Conservation (phyloP, 352 stramenopile genomes). For the Globisporangium orthogonon region DNA sequence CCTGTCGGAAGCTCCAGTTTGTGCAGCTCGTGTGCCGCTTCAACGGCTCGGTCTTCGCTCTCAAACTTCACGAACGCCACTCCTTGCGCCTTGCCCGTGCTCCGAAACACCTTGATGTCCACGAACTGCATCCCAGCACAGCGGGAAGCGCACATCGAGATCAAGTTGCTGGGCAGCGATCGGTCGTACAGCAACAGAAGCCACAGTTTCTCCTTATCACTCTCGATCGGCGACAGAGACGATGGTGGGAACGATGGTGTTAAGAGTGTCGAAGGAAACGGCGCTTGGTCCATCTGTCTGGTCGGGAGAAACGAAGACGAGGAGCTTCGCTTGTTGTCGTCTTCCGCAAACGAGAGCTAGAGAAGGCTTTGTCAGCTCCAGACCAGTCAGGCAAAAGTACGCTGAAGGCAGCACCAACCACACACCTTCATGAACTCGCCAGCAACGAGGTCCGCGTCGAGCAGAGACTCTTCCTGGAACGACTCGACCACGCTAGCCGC, state of each 20-base stretch:
- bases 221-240: constrained; percentile 5
- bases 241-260: constrained; percentile 1
- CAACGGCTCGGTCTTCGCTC: constrained; percentile 30
- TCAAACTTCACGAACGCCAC: constrained; percentile 77
- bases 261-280: constrained; percentile 1
- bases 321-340: constrained; percentile 16
- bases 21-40: constrained; percentile 49
- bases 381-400: background rate
- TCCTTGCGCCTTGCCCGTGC: constrained; percentile 52
- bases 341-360: constrained; percentile 37
- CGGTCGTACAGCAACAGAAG: constrained; percentile 68
- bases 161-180: constrained; percentile 43
- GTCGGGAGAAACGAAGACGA: constrained; percentile 2
- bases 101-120: constrained; percentile 72
- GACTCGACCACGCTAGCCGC: constrained; percentile 48
- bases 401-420: background rate
- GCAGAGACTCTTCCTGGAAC: constrained; percentile 25
- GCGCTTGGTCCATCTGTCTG: constrained; percentile 4
- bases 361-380: background rate
- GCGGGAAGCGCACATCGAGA: constrained; percentile 52
- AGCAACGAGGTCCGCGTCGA: constrained; percentile 20
- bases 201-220: constrained; percentile 36
- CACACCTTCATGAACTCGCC: constrained; percentile 50
- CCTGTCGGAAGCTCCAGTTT: constrained; percentile 46
- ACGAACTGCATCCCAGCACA: constrained; percentile 75